These are phyloP conservation scores for Chalciporus sphaerocephalus DNA, from an alignment of 768 basidiomycete species.

Conservation along the genomic window DNA sequence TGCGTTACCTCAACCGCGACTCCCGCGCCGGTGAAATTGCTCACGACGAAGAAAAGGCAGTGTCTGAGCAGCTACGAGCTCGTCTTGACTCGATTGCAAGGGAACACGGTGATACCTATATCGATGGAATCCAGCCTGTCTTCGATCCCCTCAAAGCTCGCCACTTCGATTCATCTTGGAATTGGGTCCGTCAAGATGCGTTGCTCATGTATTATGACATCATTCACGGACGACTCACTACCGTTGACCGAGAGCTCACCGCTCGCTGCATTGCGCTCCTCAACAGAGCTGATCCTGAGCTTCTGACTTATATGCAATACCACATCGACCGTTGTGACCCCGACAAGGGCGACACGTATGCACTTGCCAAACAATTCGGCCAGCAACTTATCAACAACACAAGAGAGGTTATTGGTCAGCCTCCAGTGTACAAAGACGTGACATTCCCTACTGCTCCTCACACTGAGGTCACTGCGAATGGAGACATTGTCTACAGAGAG, in stretches of 20 bases:
- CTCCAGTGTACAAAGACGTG: conserved; percentile 96
- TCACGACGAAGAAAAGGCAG: conserved; percentile 82
- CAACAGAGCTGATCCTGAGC: conserved; percentile 92
- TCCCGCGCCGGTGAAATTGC: conserved; percentile 89
- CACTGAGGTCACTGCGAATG: conserved; percentile 89
- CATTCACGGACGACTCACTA: conserved; percentile 90
- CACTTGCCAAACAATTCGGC: conserved; percentile 94
- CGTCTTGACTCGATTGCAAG: conserved; percentile 82
- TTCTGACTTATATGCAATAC: conserved; percentile 94
- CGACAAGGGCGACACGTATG: conserved; percentile 83
- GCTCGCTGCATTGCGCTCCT: conserved; percentile 96
- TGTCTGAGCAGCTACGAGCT: conserved; percentile 65
- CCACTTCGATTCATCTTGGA: conserved; percentile 98
- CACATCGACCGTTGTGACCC: conserved; percentile 82
- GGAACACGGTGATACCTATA: conserved; percentile 92
- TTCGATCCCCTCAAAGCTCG: conserved; percentile 96
- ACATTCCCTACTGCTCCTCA: conserved; percentile 98
- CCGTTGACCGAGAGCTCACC: conserved; percentile 94
- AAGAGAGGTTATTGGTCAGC: conserved; percentile 70
- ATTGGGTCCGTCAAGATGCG: conserved; percentile 98
- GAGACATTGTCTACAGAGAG: conserved; percentile 92
- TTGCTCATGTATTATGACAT: conserved; percentile 98
- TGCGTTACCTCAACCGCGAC: conserved; percentile 94
- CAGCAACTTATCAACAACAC: conserved; percentile 95
- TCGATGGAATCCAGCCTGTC: conserved; percentile 90